Base-by-base conservation (phyloP, 1,139 yeast genomes). In the Debaryomyces udenii region DNA sequence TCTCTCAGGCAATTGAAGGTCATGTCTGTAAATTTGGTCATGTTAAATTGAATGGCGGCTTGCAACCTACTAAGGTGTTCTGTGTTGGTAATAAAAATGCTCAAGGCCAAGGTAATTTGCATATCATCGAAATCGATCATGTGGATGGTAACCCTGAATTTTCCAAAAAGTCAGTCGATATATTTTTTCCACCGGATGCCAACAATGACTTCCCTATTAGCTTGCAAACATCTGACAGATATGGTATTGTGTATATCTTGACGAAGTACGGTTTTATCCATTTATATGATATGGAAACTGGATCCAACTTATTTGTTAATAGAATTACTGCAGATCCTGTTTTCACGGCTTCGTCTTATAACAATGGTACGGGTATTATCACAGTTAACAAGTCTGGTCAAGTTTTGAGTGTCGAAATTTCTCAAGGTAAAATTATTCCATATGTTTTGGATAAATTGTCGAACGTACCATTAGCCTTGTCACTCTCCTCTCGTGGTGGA, bases 241-340 rank as follows among this genome's bases (percentile, higher is more conserved):
- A 83, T 57, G 98, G 98, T 52, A 80, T 94, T 48, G 75, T 87
- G 48, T 94, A 90, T 65, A 78, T 94, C 51, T 78, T 93, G 60
- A 94, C 99, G 49, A 94, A 94, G 68, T 88, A 88, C 59, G 99
- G 99, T 27, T 93, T 93, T 69, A 91, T 94, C 56, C 99, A 94
- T 66, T 74, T 94, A 56, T 93, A 91, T 63, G 99, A 94, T 62
- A 75, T 89, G 62, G 99, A 91, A 68, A 78, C 93, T 36, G 98
- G 96, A 48, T 78, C 88, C 37, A 89, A 91, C 66, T 81, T 94
- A 64, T 94, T 91, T 67, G 95, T 94, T 63, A 94, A 94, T 75
- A 81, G 99, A 68, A 93, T 94, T 57, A 89, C 98, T 23, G 93
- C 96, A 11, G 97, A 93, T 55, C 93, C 96, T 14, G 94, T 94